Percentiles rank a stretch among this genome's conserved stretches.
Conservation (phyloP, 768 basidiomycete species). For the Neoboletus brunneissimus region DNA sequence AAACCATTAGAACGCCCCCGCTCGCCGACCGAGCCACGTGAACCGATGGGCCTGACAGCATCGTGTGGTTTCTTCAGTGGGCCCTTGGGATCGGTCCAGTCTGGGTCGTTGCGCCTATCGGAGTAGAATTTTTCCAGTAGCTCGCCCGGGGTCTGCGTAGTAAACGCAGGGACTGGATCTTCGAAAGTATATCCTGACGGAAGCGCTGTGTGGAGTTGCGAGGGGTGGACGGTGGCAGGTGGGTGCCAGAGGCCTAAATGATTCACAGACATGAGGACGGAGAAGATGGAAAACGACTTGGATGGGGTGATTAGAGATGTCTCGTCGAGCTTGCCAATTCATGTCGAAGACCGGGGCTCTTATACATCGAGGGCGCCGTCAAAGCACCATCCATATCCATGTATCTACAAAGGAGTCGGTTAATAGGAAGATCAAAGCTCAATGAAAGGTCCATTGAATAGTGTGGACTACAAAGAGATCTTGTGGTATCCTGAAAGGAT, state of each 20-base stretch:
- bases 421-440: constrained; percentile 1
- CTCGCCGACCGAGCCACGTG: not conserved
- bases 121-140: not conserved
- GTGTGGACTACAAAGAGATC: not conserved
- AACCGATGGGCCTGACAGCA: not conserved
- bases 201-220: not conserved
- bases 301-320: not conserved
- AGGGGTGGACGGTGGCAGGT: constrained; percentile 4
- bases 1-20: not conserved
- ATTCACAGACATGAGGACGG: constrained; percentile 4
- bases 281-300: not conserved
- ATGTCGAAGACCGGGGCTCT: not conserved
- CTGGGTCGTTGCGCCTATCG: not conserved
- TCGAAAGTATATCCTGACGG: not conserved
- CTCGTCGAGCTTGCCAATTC: not conserved
- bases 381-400: not conserved
- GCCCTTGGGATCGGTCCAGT: not conserved
- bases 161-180: not conserved
- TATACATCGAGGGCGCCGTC: not conserved
- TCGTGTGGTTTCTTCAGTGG: not conserved
- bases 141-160: constrained; percentile 3
- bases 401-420: not conserved
- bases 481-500: not conserved
- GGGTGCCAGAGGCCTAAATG: not conserved
- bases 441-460: not conserved